Percentiles rank a stretch among this genome's conserved stretches.
Conservation (phyloP, 1,284 basidiomycete species). For the Bondarzewia mesenterica region DNA sequence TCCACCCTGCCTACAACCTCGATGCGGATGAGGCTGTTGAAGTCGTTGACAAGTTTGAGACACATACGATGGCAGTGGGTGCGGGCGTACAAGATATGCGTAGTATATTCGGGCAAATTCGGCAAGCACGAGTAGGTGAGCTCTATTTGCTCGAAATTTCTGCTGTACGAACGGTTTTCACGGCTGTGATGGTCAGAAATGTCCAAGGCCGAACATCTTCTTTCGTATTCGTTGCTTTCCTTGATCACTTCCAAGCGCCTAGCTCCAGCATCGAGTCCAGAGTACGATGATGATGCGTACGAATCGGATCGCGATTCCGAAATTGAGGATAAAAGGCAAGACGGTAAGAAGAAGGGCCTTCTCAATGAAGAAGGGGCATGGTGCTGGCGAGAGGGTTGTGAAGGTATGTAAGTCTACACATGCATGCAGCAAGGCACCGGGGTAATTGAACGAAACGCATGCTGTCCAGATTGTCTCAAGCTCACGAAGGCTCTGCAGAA, state of each 20-base stretch:
- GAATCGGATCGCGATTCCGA: constrained; percentile 13
- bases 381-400: constrained; percentile 78
- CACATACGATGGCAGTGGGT: constrained; percentile 55
- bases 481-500: constrained; percentile 76
- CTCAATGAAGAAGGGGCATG: constrained; percentile 72
- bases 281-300: constrained; percentile 34
- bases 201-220: constrained; percentile 60
- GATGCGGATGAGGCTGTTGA: constrained; percentile 62
- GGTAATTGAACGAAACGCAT: background rate
- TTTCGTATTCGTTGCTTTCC: constrained; percentile 63
- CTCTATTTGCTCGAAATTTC: background rate
- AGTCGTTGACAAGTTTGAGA: constrained; percentile 51
- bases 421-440: background rate
- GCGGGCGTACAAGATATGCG: constrained; percentile 62
- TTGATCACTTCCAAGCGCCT: constrained; percentile 62
- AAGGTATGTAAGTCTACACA: constrained; percentile 32
- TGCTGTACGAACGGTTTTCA: background rate
- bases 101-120: constrained; percentile 47
- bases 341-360: constrained; percentile 36
- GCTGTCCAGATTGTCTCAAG: constrained; percentile 58
- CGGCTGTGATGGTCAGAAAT: constrained; percentile 55
- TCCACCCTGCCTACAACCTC: constrained; percentile 79
- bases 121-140: constrained; percentile 60
- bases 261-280: constrained; percentile 31
- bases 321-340: constrained; percentile 17